phyloP scores from a whole-genome alignment of 805 yeast species.

The Candida lessepsii region DNA sequence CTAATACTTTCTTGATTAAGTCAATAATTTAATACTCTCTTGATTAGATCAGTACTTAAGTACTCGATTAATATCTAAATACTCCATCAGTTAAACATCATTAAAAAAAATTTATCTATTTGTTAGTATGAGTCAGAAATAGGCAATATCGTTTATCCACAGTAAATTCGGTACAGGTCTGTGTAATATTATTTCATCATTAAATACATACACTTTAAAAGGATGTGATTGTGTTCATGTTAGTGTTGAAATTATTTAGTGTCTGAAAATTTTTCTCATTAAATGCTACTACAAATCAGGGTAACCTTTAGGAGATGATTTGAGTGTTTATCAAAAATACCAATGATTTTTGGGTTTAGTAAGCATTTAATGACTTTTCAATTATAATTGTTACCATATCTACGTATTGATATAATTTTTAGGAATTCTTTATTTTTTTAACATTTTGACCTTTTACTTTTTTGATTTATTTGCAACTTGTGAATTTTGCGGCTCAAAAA shows the following conservation, averaged over 20 bases:
- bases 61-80: too few relatives aligned
- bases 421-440: not conserved
- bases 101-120: too few relatives aligned
- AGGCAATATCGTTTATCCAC: constrained; percentile 21
- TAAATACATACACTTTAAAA: constrained; percentile 5
- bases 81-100: too few relatives aligned
- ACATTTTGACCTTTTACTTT: too few relatives aligned
- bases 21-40: too few relatives aligned
- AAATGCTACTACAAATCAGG: not conserved
- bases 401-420: not conserved
- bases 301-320: not conserved
- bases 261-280: not conserved
- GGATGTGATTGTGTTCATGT: too few relatives aligned
- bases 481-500: constrained; percentile 1
- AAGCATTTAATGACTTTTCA: too few relatives aligned
- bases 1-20: too few relatives aligned
- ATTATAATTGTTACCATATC: not conserved
- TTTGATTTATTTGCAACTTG: constrained; percentile 1
- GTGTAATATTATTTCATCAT: constrained; percentile 20
- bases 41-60: too few relatives aligned
- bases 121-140: constrained; percentile 18
- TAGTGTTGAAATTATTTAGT: too few relatives aligned
- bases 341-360: not conserved
- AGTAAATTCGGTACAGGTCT: constrained; percentile 20
- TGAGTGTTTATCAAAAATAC: not conserved